Evolutionary conservation across 163 green algal genomes (phyloP).

Genomic region (Chlamydomonas reinhardtii): DNA sequence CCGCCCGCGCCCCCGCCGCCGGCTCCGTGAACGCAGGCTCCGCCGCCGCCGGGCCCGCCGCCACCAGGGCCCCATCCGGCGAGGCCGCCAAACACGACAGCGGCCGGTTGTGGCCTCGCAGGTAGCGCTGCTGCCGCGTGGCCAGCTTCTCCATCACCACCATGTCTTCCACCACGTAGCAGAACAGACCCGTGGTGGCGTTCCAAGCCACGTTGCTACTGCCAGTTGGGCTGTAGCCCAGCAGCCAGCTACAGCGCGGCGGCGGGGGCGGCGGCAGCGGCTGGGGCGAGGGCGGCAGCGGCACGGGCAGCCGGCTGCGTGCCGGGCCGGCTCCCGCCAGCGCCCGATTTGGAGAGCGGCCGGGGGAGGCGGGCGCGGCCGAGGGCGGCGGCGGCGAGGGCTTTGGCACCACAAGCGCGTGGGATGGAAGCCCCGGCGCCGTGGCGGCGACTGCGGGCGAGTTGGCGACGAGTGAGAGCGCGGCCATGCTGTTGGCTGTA

Average conservation of each 20-base stretch:
- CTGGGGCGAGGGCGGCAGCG: background rate
- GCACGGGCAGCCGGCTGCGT: background rate
- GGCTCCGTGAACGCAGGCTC: slow-evolving; percentile 24
- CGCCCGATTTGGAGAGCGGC: background rate
- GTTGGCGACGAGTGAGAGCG: too few relatives aligned
- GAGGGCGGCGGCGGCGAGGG: too few relatives aligned
- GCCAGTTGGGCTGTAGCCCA: slow-evolving; percentile 56
- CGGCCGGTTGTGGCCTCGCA: slow-evolving; percentile 47
- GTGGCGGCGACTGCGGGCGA: too few relatives aligned
- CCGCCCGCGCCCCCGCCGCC: background rate
- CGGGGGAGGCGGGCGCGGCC: too few relatives aligned
- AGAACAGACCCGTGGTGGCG: slow-evolving; percentile 46
- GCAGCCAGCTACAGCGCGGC: slow-evolving; percentile 33
- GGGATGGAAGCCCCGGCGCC: too few relatives aligned
- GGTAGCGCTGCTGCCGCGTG: slow-evolving; percentile 42
- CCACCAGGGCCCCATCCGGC: slow-evolving; percentile 43
- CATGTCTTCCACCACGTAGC: slow-evolving; percentile 57
- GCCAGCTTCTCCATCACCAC: slow-evolving; percentile 65
- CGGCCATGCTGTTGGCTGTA: too few relatives aligned
- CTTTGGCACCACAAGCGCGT: too few relatives aligned
- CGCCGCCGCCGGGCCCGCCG: slow-evolving; percentile 29
- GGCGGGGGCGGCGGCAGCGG: background rate
- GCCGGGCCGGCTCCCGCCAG: background rate
- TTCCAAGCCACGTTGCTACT: slow-evolving; percentile 54
- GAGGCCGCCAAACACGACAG: slow-evolving; percentile 56